phyloP scores from a whole-genome alignment of 2,329 filamentous ascomycete genomes.

The Pseudogymnoascus sp. region DNA sequence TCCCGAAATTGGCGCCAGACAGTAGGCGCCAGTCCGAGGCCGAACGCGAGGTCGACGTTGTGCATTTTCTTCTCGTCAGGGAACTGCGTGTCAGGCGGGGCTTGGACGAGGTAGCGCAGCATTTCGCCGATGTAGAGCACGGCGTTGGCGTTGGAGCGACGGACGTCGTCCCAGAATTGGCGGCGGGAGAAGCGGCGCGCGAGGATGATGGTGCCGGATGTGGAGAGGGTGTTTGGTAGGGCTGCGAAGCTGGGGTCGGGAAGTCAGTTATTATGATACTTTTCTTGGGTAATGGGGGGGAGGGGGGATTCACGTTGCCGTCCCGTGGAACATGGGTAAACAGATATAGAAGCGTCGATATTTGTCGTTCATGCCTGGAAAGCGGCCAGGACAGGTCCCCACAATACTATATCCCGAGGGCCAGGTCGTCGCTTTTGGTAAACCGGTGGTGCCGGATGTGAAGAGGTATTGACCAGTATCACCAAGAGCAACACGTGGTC shows the following conservation, averaged over 20 bases:
- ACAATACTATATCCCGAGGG: neutral
- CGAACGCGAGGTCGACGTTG: neutral
- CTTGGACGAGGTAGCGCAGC: neutral
- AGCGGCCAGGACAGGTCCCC: neutral
- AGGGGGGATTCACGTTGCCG: neutral
- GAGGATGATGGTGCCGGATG: neutral
- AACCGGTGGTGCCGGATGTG: constrained; percentile 68
- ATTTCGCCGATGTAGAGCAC: neutral
- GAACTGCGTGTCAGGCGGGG: neutral
- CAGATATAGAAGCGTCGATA: neutral
- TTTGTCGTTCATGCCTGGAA: neutral
- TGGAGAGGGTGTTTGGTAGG: neutral
- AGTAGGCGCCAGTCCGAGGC: neutral
- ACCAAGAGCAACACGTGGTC: neutral
- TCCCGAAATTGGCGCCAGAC: neutral
- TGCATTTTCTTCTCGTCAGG: neutral
- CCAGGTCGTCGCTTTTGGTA: constrained; percentile 66
- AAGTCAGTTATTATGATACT: neutral
- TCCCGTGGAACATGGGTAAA: neutral
- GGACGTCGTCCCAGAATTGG: neutral
- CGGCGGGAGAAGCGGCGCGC: neutral
- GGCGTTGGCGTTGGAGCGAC: neutral
- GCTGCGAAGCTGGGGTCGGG: neutral
- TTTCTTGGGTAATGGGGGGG: neutral
- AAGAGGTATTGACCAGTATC: constrained; percentile 46